Conservation (phyloP, 495 filamentous ascomycete species). For the Penicillium salamii region DNA sequence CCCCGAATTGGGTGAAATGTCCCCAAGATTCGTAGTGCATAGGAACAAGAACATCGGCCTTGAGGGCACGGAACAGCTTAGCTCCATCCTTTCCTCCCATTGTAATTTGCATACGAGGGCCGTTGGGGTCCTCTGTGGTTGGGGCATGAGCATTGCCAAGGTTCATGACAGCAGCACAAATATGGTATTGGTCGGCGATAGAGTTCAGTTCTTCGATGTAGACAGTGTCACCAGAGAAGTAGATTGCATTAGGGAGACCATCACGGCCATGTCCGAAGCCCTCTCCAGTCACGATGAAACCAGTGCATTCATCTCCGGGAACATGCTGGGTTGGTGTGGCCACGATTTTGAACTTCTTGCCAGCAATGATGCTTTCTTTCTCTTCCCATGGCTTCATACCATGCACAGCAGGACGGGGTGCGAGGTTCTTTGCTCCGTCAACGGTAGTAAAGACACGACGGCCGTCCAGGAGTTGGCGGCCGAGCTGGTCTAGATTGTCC, state of each 20-base stretch:
- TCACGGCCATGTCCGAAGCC: conserved; percentile 38
- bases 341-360: conserved; percentile 26
- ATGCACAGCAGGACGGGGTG: conserved; percentile 38
- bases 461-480: conserved; percentile 44
- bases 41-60: conserved; percentile 45
- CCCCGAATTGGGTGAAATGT: conserved; percentile 41
- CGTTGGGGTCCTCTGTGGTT: no score
- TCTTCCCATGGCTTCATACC: conserved; percentile 35
- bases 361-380: conserved; percentile 17
- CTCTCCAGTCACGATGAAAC: conserved; percentile 41
- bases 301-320: conserved; percentile 46
- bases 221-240: conserved; percentile 55
- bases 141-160: conserved; percentile 26
- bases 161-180: conserved; percentile 28
- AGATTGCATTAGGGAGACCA: conserved; percentile 50
- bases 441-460: conserved; percentile 48
- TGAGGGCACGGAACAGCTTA: conserved; percentile 36
- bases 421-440: conserved; percentile 44
- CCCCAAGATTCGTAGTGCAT: conserved; percentile 54
- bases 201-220: conserved; percentile 43
- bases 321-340: conserved; percentile 47
- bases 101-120: conserved; percentile 48
- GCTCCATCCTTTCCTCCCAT: conserved; percentile 48
- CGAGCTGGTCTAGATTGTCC: conserved; percentile 49
- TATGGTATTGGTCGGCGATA: conserved; percentile 21